These are phyloP conservation scores for Cercospora sesami DNA, from an alignment of 2,329 filamentous ascomycete genomes.

Conservation along the genomic window DNA sequence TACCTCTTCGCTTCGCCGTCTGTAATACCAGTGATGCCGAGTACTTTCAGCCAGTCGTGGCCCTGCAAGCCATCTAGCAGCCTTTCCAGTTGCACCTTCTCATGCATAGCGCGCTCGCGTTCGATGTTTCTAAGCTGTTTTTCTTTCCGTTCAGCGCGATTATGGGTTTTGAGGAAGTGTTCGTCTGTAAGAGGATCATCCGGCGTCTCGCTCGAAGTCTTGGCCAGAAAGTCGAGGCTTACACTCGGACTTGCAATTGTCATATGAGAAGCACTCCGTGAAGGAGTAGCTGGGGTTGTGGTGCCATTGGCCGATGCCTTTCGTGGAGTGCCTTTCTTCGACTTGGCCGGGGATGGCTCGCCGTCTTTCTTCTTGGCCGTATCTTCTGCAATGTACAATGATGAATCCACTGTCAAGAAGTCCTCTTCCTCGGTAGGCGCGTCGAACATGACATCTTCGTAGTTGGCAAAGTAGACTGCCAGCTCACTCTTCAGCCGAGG, in stretches of 20 bases:
- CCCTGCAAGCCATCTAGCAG: constrained; percentile 80
- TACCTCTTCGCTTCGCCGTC: constrained; percentile 84
- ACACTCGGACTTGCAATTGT: constrained; percentile 27
- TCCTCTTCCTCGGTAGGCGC: constrained; percentile 70
- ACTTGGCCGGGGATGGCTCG: constrained; percentile 20
- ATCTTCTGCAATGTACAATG: constrained; percentile 37
- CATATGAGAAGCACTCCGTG: constrained; percentile 18
- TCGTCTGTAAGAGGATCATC: constrained; percentile 59
- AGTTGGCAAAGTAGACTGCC: constrained; percentile 86
- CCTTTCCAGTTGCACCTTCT: constrained; percentile 65
- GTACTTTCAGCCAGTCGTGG: constrained; percentile 87
- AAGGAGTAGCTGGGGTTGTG: constrained; percentile 21
- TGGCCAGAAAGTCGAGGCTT: constrained; percentile 30
- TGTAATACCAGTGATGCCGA: constrained; percentile 83
- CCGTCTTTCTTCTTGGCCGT: constrained; percentile 20
- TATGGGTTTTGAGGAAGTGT: constrained; percentile 59
- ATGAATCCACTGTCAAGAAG: constrained; percentile 46
- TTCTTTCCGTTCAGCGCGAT: constrained; percentile 63
- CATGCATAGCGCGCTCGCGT: constrained; percentile 64
- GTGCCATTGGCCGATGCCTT: constrained; percentile 23
- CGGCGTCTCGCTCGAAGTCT: constrained; percentile 38
- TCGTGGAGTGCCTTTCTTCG: constrained; percentile 11
- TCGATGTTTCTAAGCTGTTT: constrained; percentile 69
- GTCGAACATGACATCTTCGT: constrained; percentile 90
- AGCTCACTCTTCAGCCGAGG: constrained; percentile 88